Percentiles rank a stretch among this genome's conserved stretches.
These are phyloP conservation scores for Geranium rotundifolium DNA, from an alignment of 345 rosid genomes.

Conservation along the genomic window DNA sequence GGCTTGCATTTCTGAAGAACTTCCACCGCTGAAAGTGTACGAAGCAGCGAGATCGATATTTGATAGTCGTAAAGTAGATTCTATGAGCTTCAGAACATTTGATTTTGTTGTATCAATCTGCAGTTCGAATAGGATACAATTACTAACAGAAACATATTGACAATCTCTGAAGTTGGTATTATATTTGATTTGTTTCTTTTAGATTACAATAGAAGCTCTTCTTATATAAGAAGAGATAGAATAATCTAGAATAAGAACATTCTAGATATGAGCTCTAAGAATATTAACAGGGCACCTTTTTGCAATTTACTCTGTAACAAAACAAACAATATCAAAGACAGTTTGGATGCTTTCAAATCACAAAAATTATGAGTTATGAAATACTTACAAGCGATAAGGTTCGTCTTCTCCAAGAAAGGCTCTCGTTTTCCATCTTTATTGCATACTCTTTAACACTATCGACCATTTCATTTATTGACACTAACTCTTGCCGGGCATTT, in stretches of 20 bases:
- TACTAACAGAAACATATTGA: constrained; percentile 2
- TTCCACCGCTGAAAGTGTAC: constrained; percentile 49
- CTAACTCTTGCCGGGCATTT: constrained; percentile 56
- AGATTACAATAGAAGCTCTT: too few relatives aligned
- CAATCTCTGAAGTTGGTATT: background rate
- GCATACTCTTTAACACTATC: constrained; percentile 43
- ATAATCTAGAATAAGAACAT: too few relatives aligned
- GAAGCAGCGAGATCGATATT: constrained; percentile 62
- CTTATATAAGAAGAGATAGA: too few relatives aligned
- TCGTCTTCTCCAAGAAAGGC: constrained; percentile 67
- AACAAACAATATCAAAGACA: too few relatives aligned
- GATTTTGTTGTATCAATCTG: constrained; percentile 71
- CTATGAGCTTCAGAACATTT: constrained; percentile 58
- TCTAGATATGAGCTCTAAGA: too few relatives aligned
- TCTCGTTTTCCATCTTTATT: constrained; percentile 61
- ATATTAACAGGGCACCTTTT: too few relatives aligned
- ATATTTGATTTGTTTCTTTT: too few relatives aligned
- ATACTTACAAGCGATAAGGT: constrained; percentile 50
- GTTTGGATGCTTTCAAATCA: too few relatives aligned
- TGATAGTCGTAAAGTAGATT: constrained; percentile 65
- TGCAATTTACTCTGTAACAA: too few relatives aligned
- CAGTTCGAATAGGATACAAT: constrained; percentile 15
- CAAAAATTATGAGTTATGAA: too few relatives aligned
- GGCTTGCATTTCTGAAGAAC: constrained; percentile 36
- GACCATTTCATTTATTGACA: constrained; percentile 39